Evolutionary conservation across 495 filamentous ascomycete genomes (phyloP).

Genomic region (Neurospora terricola): DNA sequence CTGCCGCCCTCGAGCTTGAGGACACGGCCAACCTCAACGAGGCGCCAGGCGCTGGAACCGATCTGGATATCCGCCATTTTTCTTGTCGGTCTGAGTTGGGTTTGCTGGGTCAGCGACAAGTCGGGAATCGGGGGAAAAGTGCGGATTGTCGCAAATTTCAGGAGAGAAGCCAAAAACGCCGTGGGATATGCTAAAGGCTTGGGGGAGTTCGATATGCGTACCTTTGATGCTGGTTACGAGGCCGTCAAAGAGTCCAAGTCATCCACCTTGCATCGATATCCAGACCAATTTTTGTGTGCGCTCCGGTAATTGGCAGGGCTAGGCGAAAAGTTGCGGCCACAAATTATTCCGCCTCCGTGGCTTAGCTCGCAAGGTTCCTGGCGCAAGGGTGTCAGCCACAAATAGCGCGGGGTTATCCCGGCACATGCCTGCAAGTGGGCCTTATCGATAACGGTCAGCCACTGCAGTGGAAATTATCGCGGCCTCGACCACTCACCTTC

Average conservation of each 20-base stretch:
- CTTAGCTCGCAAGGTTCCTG: not conserved
- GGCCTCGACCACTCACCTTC: not conserved
- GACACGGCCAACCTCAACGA: constrained; percentile 94
- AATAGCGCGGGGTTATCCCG: not conserved
- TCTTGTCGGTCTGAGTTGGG: constrained; percentile 14
- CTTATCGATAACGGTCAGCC: not conserved
- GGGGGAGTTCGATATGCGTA: constrained; percentile 17
- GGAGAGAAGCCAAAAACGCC: constrained; percentile 5
- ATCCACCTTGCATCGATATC: constrained; percentile 24
- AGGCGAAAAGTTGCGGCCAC: constrained; percentile 24
- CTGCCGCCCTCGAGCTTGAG: constrained; percentile 69
- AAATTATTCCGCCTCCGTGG: constrained; percentile 21
- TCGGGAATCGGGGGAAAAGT: constrained; percentile 8
- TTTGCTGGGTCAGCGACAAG: constrained; percentile 18
- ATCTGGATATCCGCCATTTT: constrained; percentile 28
- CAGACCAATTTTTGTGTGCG: constrained; percentile 28
- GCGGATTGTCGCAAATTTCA: constrained; percentile 4
- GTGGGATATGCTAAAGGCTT: constrained; percentile 3
- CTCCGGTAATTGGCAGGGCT: constrained; percentile 28
- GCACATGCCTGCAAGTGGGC: not conserved
- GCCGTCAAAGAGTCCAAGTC: constrained; percentile 29
- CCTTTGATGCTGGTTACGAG: constrained; percentile 25
- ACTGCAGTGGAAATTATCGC: not conserved
- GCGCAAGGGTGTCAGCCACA: not conserved
- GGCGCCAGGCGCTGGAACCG: constrained; percentile 52